Conservation (phyloP, 116 monocot genomes). For the Posidonia oceanica region DNA sequence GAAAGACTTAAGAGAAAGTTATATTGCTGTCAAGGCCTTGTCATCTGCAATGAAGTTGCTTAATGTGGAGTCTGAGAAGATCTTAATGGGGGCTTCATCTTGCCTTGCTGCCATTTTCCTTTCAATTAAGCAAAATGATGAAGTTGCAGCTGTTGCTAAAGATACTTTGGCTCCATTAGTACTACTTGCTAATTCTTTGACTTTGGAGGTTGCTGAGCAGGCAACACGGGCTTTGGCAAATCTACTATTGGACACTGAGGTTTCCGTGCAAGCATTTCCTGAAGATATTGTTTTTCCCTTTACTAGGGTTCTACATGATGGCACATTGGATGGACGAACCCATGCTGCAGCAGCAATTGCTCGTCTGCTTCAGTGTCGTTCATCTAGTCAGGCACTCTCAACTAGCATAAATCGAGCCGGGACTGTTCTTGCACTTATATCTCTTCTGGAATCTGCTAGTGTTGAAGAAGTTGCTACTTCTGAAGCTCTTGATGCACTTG, state of each 20-base stretch:
- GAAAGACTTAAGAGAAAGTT: conserved; percentile 91
- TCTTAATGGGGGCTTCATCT: conserved; percentile 45
- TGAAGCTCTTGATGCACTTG: conserved; percentile 83
- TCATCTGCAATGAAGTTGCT: conserved; percentile 65
- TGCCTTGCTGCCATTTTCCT: conserved; percentile 96
- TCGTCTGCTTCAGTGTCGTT: conserved; percentile 48
- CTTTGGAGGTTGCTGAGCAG: conserved; percentile 78
- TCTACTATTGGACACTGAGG: conserved; percentile 70
- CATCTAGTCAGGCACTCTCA: conserved; percentile 34
- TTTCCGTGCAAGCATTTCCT: conserved; percentile 41
- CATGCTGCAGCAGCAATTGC: conserved; percentile 87
- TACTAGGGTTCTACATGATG: conserved; percentile 71
- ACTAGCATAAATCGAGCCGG: conserved; percentile 58
- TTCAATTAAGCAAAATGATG: conserved; percentile 83
- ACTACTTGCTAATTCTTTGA: conserved; percentile 56
- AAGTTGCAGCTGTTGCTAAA: conserved; percentile 57
- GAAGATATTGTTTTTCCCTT: conserved; percentile 63
- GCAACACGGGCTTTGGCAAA: conserved; percentile 85
- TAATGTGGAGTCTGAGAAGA: conserved; percentile 58
- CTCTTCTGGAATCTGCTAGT: conserved; percentile 58
- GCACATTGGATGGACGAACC: conserved; percentile 65
- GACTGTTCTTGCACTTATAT: conserved; percentile 71
- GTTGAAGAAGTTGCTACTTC: conserved; percentile 58
- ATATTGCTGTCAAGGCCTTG: conserved; percentile 58
- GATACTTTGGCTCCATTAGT: conserved; percentile 51